Evolutionary conservation across 345 rosid genomes (phyloP).

Genomic region (Murraya paniculata): DNA sequence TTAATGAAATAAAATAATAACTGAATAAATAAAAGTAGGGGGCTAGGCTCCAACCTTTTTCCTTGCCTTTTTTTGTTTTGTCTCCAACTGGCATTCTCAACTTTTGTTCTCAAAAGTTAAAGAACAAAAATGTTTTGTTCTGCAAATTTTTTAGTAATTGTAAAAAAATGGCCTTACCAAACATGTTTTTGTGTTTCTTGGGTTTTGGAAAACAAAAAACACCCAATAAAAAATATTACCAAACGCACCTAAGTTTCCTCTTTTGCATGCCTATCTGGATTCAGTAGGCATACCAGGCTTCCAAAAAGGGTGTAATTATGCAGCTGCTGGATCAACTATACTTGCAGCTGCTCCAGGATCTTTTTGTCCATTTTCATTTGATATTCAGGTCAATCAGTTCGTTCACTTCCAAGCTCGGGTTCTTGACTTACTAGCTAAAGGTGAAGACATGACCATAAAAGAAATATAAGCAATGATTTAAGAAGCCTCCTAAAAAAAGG

Average conservation of each 20-base stretch:
- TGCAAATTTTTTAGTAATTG: too few relatives aligned
- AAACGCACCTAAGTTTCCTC: slow-evolving; percentile 54
- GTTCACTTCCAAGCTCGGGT: slow-evolving; percentile 66
- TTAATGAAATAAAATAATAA: too few relatives aligned
- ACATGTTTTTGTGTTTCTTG: too few relatives aligned
- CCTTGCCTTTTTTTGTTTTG: too few relatives aligned
- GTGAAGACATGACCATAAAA: slow-evolving; percentile 15
- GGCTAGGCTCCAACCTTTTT: too few relatives aligned
- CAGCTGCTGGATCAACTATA: slow-evolving; percentile 80
- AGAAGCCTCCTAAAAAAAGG: slow-evolving; percentile 33
- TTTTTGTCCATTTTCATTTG: slow-evolving; percentile 80
- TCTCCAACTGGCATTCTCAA: too few relatives aligned
- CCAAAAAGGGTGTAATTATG: slow-evolving; percentile 79
- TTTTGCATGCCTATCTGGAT: slow-evolving; percentile 80
- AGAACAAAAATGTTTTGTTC: too few relatives aligned
- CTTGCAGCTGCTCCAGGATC: slow-evolving; percentile 68
- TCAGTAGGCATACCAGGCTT: slow-evolving; percentile 76
- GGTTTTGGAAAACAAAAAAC: too few relatives aligned
- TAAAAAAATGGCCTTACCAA: too few relatives aligned
- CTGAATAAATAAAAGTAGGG: too few relatives aligned
- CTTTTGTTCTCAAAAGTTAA: too few relatives aligned
- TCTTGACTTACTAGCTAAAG: slow-evolving; percentile 56
- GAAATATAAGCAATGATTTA: background rate
- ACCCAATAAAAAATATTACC: too few relatives aligned
- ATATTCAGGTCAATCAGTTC: slow-evolving; percentile 78